Percentiles rank a stretch among this genome's conserved stretches.
phyloP scores from a whole-genome alignment of 257 asterid species.

The Galeopsis tetrahit region DNA sequence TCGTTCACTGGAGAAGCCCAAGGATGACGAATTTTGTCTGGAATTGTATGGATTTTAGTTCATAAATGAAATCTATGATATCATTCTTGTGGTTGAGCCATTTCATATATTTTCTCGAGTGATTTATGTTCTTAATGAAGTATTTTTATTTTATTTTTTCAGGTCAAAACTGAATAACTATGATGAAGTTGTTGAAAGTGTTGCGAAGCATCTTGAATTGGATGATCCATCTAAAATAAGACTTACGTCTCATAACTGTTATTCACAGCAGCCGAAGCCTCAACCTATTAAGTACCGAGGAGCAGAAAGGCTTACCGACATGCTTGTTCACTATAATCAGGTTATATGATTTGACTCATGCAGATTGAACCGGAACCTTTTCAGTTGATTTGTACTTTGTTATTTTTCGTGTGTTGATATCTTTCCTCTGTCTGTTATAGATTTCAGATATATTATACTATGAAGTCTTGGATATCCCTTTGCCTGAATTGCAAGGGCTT shows the following conservation, averaged over 20 bases:
- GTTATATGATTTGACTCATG: constrained; percentile 40
- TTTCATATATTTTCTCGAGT: constrained; percentile 18
- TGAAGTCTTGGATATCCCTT: constrained; percentile 91
- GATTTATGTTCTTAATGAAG: constrained; percentile 12
- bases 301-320: constrained; percentile 73
- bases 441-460: constrained; percentile 86
- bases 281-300: constrained; percentile 75
- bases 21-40: constrained; percentile 86
- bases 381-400: not conserved
- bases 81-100: constrained; percentile 27
- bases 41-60: constrained; percentile 63
- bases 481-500: constrained; percentile 90
- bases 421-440: constrained; percentile 42
- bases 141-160: constrained; percentile 28
- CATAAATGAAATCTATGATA: constrained; percentile 7
- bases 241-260: constrained; percentile 90
- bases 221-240: constrained; percentile 83
- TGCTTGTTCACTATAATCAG: constrained; percentile 94
- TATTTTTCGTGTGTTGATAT: constrained; percentile 22
- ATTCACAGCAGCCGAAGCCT: constrained; percentile 93
- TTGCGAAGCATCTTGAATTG: constrained; percentile 73
- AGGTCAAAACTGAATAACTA: constrained; percentile 81
- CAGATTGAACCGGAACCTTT: not conserved
- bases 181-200: constrained; percentile 81
- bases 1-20: constrained; percentile 79